Conservation (phyloP, 352 stramenopile genomes). For the Phytophthora ramorum region DNA sequence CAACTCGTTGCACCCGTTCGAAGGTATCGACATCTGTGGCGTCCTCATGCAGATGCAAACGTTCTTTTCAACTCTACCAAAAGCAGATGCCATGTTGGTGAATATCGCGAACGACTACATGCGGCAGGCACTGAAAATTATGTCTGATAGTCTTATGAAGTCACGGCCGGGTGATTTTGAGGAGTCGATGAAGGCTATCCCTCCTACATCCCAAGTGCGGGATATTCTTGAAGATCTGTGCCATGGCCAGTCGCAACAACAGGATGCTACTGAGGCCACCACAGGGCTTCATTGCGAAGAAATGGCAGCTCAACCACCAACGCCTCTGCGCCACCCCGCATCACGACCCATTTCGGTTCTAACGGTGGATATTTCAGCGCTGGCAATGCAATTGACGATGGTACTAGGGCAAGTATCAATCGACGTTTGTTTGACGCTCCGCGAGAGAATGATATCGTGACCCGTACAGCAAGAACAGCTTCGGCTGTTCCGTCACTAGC, state of each 20-base stretch:
- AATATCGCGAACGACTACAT: conserved; percentile 84
- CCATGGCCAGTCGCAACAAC: conserved; percentile 27
- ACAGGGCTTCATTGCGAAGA: conserved; percentile 26
- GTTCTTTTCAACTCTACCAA: conserved; percentile 80
- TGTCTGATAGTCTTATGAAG: conserved; percentile 67
- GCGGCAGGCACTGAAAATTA: conserved; percentile 71
- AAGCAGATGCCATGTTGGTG: conserved; percentile 75
- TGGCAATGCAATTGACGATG: conserved; percentile 8
- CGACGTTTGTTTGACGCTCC: conserved; percentile 57
- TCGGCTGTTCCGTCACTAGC: conserved; percentile 25
- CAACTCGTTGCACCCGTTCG: conserved; percentile 67
- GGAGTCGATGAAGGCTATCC: conserved; percentile 63
- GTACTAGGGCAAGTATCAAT: conserved; percentile 45
- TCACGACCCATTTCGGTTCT: conserved; percentile 30
- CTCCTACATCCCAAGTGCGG: conserved; percentile 58
- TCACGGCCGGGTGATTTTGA: conserved; percentile 62
- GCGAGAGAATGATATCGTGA: conserved; percentile 10
- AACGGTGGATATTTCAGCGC: neutral
- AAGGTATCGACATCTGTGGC: conserved; percentile 82
- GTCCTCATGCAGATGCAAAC: conserved; percentile 90
- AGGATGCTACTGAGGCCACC: conserved; percentile 24
- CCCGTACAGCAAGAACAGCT: conserved; percentile 24
- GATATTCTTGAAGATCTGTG: conserved; percentile 56
- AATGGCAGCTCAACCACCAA: conserved; percentile 13
- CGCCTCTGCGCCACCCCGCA: conserved; percentile 21